Evolutionary conservation across 176 grass and related monocot species (phyloP).

Genomic region (Avena eriantha): DNA sequence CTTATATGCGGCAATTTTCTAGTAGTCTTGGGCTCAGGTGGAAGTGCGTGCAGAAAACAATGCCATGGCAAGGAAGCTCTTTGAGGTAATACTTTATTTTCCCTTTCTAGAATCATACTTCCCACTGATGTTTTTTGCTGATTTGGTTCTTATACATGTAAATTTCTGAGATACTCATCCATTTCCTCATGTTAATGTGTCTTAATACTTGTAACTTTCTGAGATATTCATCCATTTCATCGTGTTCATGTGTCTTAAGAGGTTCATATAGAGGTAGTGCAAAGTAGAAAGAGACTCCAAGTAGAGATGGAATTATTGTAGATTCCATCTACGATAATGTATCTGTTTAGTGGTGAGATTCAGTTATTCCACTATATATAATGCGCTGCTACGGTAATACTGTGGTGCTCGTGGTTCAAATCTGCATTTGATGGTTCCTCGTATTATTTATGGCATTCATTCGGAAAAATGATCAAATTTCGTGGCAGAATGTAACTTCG

Average conservation of each 20-base stretch:
- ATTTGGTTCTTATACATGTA: neutral
- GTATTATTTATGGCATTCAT: constrained; percentile 6
- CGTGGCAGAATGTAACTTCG: constrained; percentile 14
- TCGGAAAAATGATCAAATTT: neutral
- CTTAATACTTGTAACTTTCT: constrained; percentile 8
- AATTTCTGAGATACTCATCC: neutral
- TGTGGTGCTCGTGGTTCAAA: constrained; percentile 4
- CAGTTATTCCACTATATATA: neutral
- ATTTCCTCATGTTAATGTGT: constrained; percentile 13
- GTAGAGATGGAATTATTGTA: constrained; percentile 8
- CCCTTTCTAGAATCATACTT: constrained; percentile 43
- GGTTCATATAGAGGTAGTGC: neutral
- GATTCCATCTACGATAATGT: neutral
- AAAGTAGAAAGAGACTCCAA: constrained; percentile 16
- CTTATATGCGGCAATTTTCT: constrained; percentile 54
- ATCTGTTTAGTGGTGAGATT: neutral
- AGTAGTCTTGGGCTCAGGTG: constrained; percentile 94
- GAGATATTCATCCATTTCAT: neutral
- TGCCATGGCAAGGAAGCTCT: constrained; percentile 81
- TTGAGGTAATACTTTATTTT: constrained; percentile 76
- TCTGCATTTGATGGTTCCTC: constrained; percentile 17
- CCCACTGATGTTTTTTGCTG: constrained; percentile 20
- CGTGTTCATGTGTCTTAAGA: constrained; percentile 23
- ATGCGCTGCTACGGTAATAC: neutral
- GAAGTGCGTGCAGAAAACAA: constrained; percentile 89